Conservation (phyloP, 768 basidiomycete genomes). For the Russula lepida region DNA sequence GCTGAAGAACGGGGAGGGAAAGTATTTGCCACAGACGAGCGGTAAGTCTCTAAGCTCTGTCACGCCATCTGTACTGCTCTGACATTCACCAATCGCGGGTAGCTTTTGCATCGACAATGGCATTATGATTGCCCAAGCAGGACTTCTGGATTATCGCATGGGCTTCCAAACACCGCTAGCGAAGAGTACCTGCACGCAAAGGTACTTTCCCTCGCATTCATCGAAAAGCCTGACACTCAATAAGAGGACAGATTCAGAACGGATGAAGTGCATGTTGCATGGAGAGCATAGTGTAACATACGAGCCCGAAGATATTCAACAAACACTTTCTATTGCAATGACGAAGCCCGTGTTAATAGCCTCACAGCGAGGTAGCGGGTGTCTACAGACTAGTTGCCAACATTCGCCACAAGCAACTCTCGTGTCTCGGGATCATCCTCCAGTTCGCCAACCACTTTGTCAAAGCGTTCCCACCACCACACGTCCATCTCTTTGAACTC, state of each 20-base stretch:
- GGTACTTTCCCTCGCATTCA: conserved; percentile 38
- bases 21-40: conserved; percentile 93
- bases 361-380: background rate
- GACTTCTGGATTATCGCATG: conserved; percentile 86
- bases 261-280: conserved; percentile 86
- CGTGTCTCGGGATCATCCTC: conserved; percentile 40
- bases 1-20: conserved; percentile 78
- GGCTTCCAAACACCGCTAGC: conserved; percentile 68
- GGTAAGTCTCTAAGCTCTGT: conserved; percentile 39
- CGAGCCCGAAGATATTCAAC: background rate
- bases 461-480: conserved; percentile 79
- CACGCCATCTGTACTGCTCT: background rate
- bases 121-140: conserved; percentile 99
- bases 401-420: conserved; percentile 43
- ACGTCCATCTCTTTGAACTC: conserved; percentile 47
- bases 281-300: conserved; percentile 49
- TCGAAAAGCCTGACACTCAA: background rate
- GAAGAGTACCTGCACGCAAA: conserved; percentile 86
- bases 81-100: background rate
- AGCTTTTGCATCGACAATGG: conserved; percentile 98
- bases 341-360: background rate
- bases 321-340: background rate
- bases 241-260: conserved; percentile 68
- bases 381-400: conserved; percentile 27
- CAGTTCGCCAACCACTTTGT: conserved; percentile 36